Conservation (phyloP, 2,329 filamentous ascomycete genomes). For the Thielaviopsis ethacetica region DNA sequence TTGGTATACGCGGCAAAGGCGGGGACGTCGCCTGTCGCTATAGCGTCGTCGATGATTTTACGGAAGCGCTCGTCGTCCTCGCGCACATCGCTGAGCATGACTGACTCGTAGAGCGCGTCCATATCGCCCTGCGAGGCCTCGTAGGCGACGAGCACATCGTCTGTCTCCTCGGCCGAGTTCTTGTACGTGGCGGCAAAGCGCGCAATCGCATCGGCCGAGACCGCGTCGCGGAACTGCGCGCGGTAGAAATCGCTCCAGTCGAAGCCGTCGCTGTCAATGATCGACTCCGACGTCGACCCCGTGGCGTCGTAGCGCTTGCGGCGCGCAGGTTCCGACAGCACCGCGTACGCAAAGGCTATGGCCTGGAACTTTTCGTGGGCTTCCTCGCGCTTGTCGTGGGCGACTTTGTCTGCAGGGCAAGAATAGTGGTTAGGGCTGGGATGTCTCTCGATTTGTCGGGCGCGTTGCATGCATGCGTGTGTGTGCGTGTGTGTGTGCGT, state of each 20-base stretch:
- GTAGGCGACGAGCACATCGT: constrained; percentile 64
- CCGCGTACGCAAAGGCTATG: constrained; percentile 83
- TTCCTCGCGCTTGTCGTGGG: constrained; percentile 46
- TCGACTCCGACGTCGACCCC: constrained; percentile 71
- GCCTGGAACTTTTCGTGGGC: constrained; percentile 76
- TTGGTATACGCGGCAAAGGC: constrained; percentile 52
- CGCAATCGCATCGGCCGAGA: constrained; percentile 59
- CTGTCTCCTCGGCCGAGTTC: constrained; percentile 67
- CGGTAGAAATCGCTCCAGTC: constrained; percentile 84
- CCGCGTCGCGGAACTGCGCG: constrained; percentile 61
- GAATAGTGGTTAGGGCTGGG: constrained; percentile 12
- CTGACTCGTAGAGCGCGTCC: constrained; percentile 57
- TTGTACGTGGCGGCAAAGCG: constrained; percentile 68
- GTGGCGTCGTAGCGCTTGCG: constrained; percentile 80
- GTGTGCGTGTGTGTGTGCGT: too few species aligned
- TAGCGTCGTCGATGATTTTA: constrained; percentile 64
- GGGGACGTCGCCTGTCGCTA: constrained; percentile 50
- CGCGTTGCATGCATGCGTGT: neutral
- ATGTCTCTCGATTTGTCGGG: neutral
- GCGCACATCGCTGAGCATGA: constrained; percentile 75
- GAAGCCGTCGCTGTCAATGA: constrained; percentile 66
- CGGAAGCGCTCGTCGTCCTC: constrained; percentile 79
- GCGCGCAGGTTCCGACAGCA: constrained; percentile 69
- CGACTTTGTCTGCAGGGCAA: constrained; percentile 52
- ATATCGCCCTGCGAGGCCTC: constrained; percentile 57